Conservation (phyloP, 352 stramenopile genomes). For the Phytophthora fragariaefolia region DNA sequence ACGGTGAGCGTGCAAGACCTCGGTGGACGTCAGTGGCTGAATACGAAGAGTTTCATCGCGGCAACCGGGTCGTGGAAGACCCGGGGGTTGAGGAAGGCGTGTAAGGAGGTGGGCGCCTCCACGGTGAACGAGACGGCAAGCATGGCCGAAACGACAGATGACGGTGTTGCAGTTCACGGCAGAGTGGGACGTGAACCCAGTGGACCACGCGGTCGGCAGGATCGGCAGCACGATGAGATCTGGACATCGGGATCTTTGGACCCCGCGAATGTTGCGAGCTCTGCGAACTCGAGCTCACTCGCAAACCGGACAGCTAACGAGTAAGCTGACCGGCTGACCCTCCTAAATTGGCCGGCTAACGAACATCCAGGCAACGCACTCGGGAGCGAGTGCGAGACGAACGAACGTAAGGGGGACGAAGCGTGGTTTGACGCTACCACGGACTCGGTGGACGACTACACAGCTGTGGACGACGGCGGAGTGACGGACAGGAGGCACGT, state of each 20-base stretch:
- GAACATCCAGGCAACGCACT: neutral
- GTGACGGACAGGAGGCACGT: too few species aligned
- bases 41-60: neutral
- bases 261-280: neutral
- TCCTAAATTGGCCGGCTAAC: too few species aligned
- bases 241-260: neutral
- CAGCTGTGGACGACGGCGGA: too few species aligned
- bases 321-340: neutral
- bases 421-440: too few species aligned
- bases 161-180: neutral
- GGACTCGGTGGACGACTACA: too few species aligned
- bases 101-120: neutral
- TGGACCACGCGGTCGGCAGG: neutral
- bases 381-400: too few species aligned
- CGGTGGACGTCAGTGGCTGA: neutral
- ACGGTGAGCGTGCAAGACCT: too few species aligned
- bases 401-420: too few species aligned
- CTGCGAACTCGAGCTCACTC: neutral
- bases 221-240: neutral
- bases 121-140: neutral
- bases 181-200: neutral
- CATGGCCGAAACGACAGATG: too few species aligned
- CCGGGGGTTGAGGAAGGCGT: neutral
- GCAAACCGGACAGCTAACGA: neutral
- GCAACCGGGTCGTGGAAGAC: conserved; percentile 13